These are phyloP conservation scores for Trypanosoma cruzi DNA, from an alignment of 208 protist species.

Conservation along the genomic window DNA sequence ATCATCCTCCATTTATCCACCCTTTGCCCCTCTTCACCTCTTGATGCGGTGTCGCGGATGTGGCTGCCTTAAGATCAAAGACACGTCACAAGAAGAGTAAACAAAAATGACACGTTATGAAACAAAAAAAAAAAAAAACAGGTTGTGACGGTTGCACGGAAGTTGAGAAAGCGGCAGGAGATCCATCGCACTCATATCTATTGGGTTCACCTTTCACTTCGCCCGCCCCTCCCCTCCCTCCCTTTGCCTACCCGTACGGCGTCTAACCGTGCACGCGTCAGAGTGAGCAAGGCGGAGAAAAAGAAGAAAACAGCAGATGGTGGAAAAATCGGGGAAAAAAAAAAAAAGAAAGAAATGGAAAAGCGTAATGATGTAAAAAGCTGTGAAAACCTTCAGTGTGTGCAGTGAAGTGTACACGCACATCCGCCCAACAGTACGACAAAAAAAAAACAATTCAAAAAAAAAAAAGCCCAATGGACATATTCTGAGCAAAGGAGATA, in stretches of 20 bases:
- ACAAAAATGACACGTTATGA: not conserved
- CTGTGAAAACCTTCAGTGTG: too few species aligned
- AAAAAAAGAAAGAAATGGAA: not conserved
- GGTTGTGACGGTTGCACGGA: not conserved
- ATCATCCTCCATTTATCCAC: constrained; percentile 53
- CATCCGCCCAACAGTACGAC: too few species aligned
- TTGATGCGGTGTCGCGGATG: not conserved
- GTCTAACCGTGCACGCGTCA: not conserved
- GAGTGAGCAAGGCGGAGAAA: not conserved
- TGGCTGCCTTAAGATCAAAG: not conserved
- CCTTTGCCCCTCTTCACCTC: not conserved
- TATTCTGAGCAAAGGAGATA: too few species aligned
- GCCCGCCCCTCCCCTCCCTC: not conserved
- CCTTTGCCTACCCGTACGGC: not conserved
- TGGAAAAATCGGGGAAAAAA: not conserved
- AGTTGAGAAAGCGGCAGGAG: not conserved
- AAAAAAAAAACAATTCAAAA: too few species aligned
- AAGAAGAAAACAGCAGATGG: not conserved
- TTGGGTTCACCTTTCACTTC: not conserved
- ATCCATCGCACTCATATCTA: not conserved
- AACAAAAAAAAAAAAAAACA: not conserved
- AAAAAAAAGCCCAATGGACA: too few species aligned
- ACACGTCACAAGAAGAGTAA: not conserved
- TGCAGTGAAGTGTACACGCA: too few species aligned
- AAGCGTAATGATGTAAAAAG: too few species aligned